Conservation (phyloP, 1,139 yeast genomes). For the Suhomyces bolitotheri region DNA sequence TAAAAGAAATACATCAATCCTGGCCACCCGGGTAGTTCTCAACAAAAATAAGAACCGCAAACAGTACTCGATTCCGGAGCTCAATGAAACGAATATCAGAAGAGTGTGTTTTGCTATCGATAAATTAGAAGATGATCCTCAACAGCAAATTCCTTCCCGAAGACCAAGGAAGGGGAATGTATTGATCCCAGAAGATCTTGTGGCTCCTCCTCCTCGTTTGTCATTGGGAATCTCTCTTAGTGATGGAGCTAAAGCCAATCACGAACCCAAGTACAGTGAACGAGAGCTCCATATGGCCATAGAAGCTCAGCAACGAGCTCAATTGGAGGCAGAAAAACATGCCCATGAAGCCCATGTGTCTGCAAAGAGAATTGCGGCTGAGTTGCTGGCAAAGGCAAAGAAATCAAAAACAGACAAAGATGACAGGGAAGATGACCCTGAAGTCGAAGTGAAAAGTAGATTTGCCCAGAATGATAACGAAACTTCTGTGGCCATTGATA, state of each 20-base stretch:
- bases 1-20: conserved; percentile 7
- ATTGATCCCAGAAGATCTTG: conserved; percentile 67
- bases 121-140: conserved; percentile 75
- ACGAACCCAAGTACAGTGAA: conserved; percentile 45
- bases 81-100: conserved; percentile 42
- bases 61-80: conserved; percentile 39
- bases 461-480: conserved; percentile 26
- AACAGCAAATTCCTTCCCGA: conserved; percentile 91
- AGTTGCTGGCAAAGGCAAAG: conserved; percentile 23
- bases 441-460: conserved; percentile 16
- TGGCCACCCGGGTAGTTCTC: conserved; percentile 33
- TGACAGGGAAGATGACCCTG: conserved; percentile 23
- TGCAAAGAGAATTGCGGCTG: conserved; percentile 66
- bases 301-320: conserved; percentile 55
- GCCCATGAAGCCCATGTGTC: conserved; percentile 73
- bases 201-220: conserved; percentile 62
- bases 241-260: conserved; percentile 26
- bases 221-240: conserved; percentile 59
- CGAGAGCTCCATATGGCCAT: conserved; percentile 54
- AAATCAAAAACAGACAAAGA: conserved; percentile 15
- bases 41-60: conserved; percentile 48
- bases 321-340: conserved; percentile 65
- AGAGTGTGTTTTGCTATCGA: conserved; percentile 78
- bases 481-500: conserved; percentile 38
- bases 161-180: conserved; percentile 82